Percentiles rank a stretch among this genome's conserved stretches.
These are phyloP conservation scores for Ceratocystis albifundus DNA, from an alignment of 2,329 filamentous ascomycete species.

Conservation along the genomic window DNA sequence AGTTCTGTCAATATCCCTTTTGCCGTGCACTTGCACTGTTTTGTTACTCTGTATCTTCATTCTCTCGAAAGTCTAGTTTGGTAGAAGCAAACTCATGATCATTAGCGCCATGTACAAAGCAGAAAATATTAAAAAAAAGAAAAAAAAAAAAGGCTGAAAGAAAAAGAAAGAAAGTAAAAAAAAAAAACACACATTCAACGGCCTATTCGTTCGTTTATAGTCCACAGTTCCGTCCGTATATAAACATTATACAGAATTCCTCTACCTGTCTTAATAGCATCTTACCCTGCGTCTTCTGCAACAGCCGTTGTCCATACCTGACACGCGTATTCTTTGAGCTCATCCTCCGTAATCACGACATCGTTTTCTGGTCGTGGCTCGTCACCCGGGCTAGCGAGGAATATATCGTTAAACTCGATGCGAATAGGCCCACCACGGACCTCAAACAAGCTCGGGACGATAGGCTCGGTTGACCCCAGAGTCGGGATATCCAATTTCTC, in stretches of 20 bases:
- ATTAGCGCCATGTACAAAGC: conserved; percentile 5
- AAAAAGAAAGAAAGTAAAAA: neutral
- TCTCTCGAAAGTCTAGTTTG: conserved; percentile 3
- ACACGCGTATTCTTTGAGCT: conserved; percentile 16
- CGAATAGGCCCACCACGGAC: conserved; percentile 13
- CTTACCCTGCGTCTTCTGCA: conserved; percentile 9
- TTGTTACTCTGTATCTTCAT: conserved; percentile 1
- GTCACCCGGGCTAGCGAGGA: conserved; percentile 12
- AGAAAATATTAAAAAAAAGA: conserved; percentile 12
- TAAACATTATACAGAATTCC: conserved; percentile 3
- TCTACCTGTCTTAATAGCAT: neutral
- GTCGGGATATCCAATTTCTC: conserved; percentile 18
- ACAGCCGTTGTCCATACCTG: conserved; percentile 17
- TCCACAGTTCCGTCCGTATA: neutral
- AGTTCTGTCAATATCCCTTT: neutral
- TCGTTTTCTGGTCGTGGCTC: conserved; percentile 11
- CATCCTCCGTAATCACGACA: conserved; percentile 19
- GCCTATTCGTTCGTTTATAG: neutral
- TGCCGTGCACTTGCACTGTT: neutral
- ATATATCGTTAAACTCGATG: conserved; percentile 16
- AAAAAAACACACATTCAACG: neutral
- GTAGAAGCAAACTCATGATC: neutral
- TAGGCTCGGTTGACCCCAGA: neutral
- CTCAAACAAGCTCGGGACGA: conserved; percentile 25
- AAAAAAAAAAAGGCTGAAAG: neutral